Base-by-base conservation (phyloP, 305 asterid genomes). In the Solanum chacoense region DNA sequence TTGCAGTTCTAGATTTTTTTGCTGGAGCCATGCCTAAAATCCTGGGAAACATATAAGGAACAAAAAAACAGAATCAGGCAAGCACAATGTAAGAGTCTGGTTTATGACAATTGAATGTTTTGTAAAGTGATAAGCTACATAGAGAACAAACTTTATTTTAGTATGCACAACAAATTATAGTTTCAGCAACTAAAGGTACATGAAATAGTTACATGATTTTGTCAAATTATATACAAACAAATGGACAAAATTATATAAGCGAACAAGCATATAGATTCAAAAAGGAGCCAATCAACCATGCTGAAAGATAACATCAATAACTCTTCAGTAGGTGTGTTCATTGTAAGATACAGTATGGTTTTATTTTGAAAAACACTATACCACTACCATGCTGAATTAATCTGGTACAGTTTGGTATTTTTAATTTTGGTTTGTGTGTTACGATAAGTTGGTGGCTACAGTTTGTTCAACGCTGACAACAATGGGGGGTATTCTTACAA, bases 1-100 rank as follows among this genome's bases (percentile, higher is more conserved):
- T 94, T 91, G 91, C 91, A 83, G 92, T 95, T 92, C 95, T 93
- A 50, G 95, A 89, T 90, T 95, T 96, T 94, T 97, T 94, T 90
- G 93, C 24, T 5, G 98, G 98, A 42, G 94, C 96, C 99, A 97
- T 97, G 77, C 72, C 84, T 32, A 88, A 88, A 87, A 88, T 75
- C 84, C 88, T 80, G 84, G 81, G 55, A 24, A 38, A 31, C 84
- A 71, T 76, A 75, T 22, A 35, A 22, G 36, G 85, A 76, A 42
- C 63, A 87, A 42, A 37, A 85, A 29, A 42, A 38, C 3, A 81
- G 71, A 81, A 81, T 42, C 71, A 42, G 31, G 42, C 29, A 31
- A 50, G 73, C 42, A 83, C 28, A 18, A 50, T 50, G 42, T 83
- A 50, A 50, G 40, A 83, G 29, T 83, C 42, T 50, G 22, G 13